Percentiles rank a stretch among this genome's conserved stretches.
phyloP scores from a whole-genome alignment of 208 protist species.

The Wallacemonas sp. region DNA sequence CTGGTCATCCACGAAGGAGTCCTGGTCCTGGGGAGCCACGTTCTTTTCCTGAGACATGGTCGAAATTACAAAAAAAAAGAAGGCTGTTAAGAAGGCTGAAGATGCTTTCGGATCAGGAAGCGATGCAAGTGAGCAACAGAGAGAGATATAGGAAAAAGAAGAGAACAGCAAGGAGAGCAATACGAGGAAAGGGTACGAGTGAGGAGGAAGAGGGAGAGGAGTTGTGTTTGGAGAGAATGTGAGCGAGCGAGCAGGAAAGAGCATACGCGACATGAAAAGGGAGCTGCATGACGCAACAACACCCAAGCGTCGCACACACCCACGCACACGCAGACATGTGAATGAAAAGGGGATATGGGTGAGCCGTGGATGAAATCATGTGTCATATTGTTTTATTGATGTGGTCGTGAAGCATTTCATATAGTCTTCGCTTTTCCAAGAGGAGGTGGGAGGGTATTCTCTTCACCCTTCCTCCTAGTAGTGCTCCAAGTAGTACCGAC shows the following conservation, averaged over 20 bases:
- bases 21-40: slow-evolving; percentile 84
- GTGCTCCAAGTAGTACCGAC: slow-evolving; percentile 3
- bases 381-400: too few species aligned
- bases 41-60: slow-evolving; percentile 81
- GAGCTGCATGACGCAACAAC: too few species aligned
- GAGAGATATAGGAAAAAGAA: slow-evolving; percentile 10
- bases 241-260: too few species aligned
- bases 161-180: background rate
- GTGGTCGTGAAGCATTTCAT: too few species aligned
- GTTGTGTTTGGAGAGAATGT: background rate
- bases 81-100: slow-evolving; percentile 42
- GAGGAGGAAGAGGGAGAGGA: background rate
- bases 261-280: too few species aligned
- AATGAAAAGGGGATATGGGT: too few species aligned
- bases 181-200: background rate
- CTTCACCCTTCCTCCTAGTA: too few species aligned
- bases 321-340: too few species aligned
- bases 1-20: slow-evolving; percentile 92
- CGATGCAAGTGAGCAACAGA: background rate
- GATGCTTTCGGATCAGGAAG: slow-evolving; percentile 23
- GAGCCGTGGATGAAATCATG: too few species aligned
- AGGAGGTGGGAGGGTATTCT: too few species aligned
- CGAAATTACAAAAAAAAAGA: slow-evolving; percentile 52
- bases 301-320: too few species aligned
- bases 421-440: too few species aligned